phyloP scores from a whole-genome alignment of 176 grass and related monocot genomes.

The Poa annua region DNA sequence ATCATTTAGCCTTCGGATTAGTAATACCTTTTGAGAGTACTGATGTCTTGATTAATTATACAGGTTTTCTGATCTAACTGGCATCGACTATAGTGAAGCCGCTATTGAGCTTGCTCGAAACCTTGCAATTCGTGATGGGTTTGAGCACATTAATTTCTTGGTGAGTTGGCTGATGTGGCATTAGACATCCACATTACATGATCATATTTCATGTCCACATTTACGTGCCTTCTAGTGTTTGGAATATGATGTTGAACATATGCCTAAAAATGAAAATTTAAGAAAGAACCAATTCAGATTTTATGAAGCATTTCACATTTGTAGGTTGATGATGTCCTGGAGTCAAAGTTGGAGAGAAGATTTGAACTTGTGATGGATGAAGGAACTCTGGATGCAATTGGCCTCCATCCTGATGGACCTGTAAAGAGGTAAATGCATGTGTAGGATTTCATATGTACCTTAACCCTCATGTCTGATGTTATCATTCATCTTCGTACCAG shows the following conservation, averaged over 20 bases:
- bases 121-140: conserved; percentile 71
- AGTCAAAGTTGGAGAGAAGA: conserved; percentile 83
- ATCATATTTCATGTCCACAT: neutral
- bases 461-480: neutral
- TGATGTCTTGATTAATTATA: conserved; percentile 37
- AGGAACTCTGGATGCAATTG: conserved; percentile 90
- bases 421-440: conserved; percentile 70
- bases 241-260: neutral
- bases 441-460: conserved; percentile 9
- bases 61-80: conserved; percentile 91
- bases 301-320: neutral
- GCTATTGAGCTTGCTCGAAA: conserved; percentile 79
- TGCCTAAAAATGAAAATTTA: neutral
- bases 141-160: conserved; percentile 83
- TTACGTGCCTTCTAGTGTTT: neutral
- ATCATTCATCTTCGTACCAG: neutral
- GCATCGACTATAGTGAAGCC: conserved; percentile 86
- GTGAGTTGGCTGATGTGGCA: conserved; percentile 43
- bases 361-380: conserved; percentile 97
- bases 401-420: conserved; percentile 78
- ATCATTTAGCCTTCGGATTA: neutral
- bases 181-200: neutral
- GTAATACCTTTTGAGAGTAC: conserved; percentile 28
- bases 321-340: conserved; percentile 95
- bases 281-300: conserved; percentile 21